Evolutionary conservation across 164 flowering plant species (phyloP), one percentile per base, ranked within the genome.

Genomic region (Platanus orientalis): DNA sequence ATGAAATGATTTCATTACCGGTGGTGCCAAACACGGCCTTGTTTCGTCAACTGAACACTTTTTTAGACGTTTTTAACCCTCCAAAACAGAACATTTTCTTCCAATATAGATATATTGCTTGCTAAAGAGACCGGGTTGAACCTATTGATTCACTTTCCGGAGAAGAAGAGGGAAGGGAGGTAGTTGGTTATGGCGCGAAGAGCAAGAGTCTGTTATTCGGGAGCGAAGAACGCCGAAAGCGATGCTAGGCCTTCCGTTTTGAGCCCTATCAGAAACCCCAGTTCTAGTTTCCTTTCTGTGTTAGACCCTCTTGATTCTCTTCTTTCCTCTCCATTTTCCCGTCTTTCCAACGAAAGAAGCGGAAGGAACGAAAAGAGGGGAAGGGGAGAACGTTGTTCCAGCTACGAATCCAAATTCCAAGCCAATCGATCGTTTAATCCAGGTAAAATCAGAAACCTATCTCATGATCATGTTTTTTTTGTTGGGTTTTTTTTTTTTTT

Each of bases 121-220:
- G n/a, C n/a, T n/a, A n/a, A n/a, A n/a, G n/a, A n/a, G n/a, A n/a
- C n/a, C n/a, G n/a, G n/a, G n/a, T n/a, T n/a, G n/a, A n/a, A n/a
- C n/a, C n/a, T n/a, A n/a, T n/a, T n/a, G n/a, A n/a, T n/a, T n/a
- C n/a, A n/a, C n/a, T n/a, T n/a, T n/a, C n/a, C n/a, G 42, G 42
- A 36, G 25, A 20, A 49, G 53, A 11, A 56, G 21, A 32, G 23
- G 19, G 17, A n/a, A 9, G n/a, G 25, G 21, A 1, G 26, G 40
- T 34, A 4, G 60, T 34, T 34, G 17, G 26, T 57, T 17, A 57
- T 34, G 60, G 44, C 60, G 44, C 26, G 27, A 57, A 34, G 5
- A 21, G 16, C 44, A 57, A 57, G 27, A 57, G 20, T 32, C 20
- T 4, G 60, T 57, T 57, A 57, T 57, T 57, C 20, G 29, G 45